Percentiles rank a stretch among this genome's conserved stretches.
phyloP scores from a whole-genome alignment of 1,139 yeast species.

The Kodamaea sp. region DNA sequence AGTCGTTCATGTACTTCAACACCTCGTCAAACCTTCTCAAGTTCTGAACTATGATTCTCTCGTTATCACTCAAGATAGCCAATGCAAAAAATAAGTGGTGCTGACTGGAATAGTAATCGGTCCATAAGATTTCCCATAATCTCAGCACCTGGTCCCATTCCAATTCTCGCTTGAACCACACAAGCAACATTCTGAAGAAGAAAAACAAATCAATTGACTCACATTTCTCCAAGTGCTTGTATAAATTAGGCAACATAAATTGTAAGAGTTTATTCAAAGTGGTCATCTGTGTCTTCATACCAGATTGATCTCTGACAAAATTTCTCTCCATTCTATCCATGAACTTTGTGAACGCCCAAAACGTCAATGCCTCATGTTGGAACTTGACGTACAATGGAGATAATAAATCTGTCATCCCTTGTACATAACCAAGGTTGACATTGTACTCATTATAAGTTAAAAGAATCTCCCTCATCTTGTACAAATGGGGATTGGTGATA shows the following conservation, averaged over 20 bases:
- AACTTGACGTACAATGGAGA: slow-evolving; percentile 81
- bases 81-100: slow-evolving; percentile 85
- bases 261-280: slow-evolving; percentile 82
- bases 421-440: slow-evolving; percentile 86
- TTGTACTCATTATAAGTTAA: slow-evolving; percentile 86
- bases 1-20: slow-evolving; percentile 87
- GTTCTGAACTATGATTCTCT: slow-evolving; percentile 73
- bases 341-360: slow-evolving; percentile 85
- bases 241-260: slow-evolving; percentile 83
- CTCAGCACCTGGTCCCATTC: slow-evolving; percentile 74
- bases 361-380: slow-evolving; percentile 77
- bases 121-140: slow-evolving; percentile 91
- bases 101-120: slow-evolving; percentile 82
- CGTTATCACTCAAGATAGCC: slow-evolving; percentile 84
- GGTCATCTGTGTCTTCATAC: slow-evolving; percentile 86
- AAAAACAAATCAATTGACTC: slow-evolving; percentile 90
- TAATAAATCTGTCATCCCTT: slow-evolving; percentile 94
- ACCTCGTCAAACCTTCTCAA: slow-evolving; percentile 85
- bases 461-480: slow-evolving; percentile 72
- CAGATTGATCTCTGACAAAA: slow-evolving; percentile 86
- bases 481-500: slow-evolving; percentile 67
- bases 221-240: slow-evolving; percentile 79
- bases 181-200: slow-evolving; percentile 90
- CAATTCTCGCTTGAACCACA: slow-evolving; percentile 94
- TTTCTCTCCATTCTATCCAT: slow-evolving; percentile 97